Base-by-base conservation (phyloP, 169 alveolate species). In the Condylostoma magnum region DNA sequence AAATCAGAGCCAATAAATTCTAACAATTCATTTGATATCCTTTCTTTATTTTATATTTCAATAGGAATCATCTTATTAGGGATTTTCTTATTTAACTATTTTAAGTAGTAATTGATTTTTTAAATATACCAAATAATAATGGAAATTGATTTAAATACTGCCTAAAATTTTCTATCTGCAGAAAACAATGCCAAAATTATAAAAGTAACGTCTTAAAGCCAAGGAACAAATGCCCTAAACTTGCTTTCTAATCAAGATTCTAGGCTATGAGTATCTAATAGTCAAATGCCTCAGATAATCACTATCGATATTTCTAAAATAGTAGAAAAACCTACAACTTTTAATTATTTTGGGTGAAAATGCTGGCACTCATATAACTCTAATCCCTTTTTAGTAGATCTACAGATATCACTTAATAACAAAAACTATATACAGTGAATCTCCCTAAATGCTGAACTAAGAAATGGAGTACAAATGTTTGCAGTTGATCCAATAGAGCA, bases 321-420 rank as follows among this genome's bases (percentile, higher is more conserved):
- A 2, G 15, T 58, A 54, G 47, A 58, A 36, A 48, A 80, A 34
- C 88, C 88, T 27, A 69, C 65, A 60, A 38, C 30, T 46, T 57
- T 68, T 54, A 76, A 69, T 33, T 68, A 81, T 46, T 51, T 80
- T 18, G 88, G 84, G 2, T 75, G 79, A 36, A 60, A 75, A 56
- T 80, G 83, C 56, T 80, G 88, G 84, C 88, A 80, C 56, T 72
- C 58, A 50, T 80, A 80, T 55, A 65, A 44, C n/a, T 54, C 83
- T n/a, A 80, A 80, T 50, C 88, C 88, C 12, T 50, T 79, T 4
- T 48, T 53, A n/a, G 79, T 80, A 41, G 88, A 80, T 43, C 36
- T 80, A n/a, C 37, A 52, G 34, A 75, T 76, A 20, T 51, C 84
- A 27, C 33, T 58, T 10, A 76, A 80, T 47, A 63, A 65, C 2